A percentile compares a stretch with the other conserved stretches of the same genome.
phyloP scores from a whole-genome alignment of 2,329 filamentous ascomycete species.

The Fusarium mangiferae region DNA sequence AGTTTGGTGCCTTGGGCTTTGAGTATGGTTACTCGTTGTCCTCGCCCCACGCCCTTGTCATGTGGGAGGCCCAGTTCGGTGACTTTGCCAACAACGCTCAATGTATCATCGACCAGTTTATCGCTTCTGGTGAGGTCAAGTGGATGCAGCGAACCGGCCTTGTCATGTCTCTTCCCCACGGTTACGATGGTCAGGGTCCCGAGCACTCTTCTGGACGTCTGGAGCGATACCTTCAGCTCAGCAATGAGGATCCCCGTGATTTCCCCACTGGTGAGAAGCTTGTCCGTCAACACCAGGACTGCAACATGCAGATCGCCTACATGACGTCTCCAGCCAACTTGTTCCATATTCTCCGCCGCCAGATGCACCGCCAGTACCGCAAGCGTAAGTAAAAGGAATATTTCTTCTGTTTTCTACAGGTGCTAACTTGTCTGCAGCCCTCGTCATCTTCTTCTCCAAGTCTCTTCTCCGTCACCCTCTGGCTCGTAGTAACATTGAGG shows the following conservation, averaged over 20 bases:
- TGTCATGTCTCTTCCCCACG: slow-evolving; percentile 95
- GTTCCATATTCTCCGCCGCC: slow-evolving; percentile 95
- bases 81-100: slow-evolving; percentile 99
- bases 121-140: slow-evolving; percentile 96
- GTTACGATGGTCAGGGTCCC: slow-evolving; percentile 97
- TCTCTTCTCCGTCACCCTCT: slow-evolving; percentile 93
- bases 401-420: background rate
- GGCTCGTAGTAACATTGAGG: slow-evolving; percentile 87
- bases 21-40: slow-evolving; percentile 99
- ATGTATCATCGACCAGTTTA: slow-evolving; percentile 98
- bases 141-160: slow-evolving; percentile 98
- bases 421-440: slow-evolving; percentile 59
- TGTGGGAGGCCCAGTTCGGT: slow-evolving; percentile 99
- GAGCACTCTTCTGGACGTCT: slow-evolving; percentile 98
- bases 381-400: slow-evolving; percentile 77
- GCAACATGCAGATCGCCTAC: slow-evolving; percentile 98
- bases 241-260: slow-evolving; percentile 94
- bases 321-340: slow-evolving; percentile 96
- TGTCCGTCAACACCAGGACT: slow-evolving; percentile 97
- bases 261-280: slow-evolving; percentile 91
- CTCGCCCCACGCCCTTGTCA: slow-evolving; percentile 95
- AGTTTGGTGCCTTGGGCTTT: slow-evolving; percentile 84
- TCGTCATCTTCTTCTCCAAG: slow-evolving; percentile 99
- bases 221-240: slow-evolving; percentile 96
- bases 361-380: slow-evolving; percentile 99